Evolutionary conservation across 371 early-diverging fungal genomes (phyloP).

Genomic region (Capniomyces stellatus): DNA sequence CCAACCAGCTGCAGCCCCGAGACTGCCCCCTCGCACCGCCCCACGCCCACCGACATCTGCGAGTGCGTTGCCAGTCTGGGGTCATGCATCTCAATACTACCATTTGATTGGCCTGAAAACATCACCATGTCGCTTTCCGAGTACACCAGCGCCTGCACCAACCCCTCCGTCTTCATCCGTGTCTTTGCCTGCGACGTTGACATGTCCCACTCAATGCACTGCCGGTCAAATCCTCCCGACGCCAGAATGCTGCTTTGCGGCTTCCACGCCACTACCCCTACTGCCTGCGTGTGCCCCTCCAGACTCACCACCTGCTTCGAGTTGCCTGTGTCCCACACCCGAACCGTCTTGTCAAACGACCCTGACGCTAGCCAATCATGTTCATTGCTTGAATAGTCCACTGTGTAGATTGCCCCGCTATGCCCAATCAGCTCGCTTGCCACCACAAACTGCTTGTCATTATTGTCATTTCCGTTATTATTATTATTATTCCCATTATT

Average conservation of each 20-base stretch:
- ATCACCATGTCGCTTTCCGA: conserved; percentile 15
- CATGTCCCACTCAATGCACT: conserved; percentile 23
- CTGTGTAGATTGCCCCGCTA: conserved; percentile 20
- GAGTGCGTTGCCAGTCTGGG: conserved; percentile 7
- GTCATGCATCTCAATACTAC: conserved; percentile 17
- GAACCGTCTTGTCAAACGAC: conserved; percentile 24
- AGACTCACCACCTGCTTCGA: conserved; percentile 15
- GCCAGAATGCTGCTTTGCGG: conserved; percentile 11
- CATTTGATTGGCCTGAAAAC: conserved; percentile 21
- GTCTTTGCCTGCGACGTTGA: conserved; percentile 4
- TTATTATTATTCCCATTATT: conserved; percentile 1
- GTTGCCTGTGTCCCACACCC: conserved; percentile 22
- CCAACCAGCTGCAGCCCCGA: not conserved
- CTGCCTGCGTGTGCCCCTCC: conserved; percentile 19
- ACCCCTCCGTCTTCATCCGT: conserved; percentile 10
- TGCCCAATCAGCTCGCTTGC: conserved; percentile 23
- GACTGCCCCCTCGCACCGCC: not conserved
- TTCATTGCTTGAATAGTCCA: conserved; percentile 15
- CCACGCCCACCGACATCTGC: not conserved
- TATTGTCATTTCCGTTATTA: conserved; percentile 1
- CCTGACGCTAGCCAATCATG: conserved; percentile 19
- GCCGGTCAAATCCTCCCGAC: conserved; percentile 20
- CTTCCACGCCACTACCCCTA: conserved; percentile 22
- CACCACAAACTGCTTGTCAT: not conserved
- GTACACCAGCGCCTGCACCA: conserved; percentile 22